Conservation (phyloP, 2,329 filamentous ascomycete genomes). For the Nannizzia gypsea region DNA sequence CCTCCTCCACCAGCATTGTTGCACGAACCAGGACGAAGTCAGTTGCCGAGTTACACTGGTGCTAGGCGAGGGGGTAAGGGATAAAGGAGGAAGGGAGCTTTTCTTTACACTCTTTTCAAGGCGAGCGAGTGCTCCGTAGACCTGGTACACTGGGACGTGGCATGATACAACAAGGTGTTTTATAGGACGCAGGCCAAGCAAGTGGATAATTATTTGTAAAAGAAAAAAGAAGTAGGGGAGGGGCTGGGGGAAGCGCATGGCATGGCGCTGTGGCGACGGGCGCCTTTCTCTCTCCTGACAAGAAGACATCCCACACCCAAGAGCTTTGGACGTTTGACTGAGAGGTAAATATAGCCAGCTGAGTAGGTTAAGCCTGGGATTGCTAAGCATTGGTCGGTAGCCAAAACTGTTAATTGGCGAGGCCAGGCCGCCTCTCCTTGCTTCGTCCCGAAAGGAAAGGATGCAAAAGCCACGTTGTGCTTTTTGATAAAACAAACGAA, state of each 20-base stretch:
- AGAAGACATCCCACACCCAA: not conserved
- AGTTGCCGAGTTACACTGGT: no score
- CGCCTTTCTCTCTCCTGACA: not conserved
- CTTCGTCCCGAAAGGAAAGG: not conserved
- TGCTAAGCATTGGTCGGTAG: not conserved
- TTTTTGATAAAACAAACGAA: not conserved
- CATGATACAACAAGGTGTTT: not conserved
- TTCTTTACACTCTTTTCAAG: not conserved
- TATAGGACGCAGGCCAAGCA: not conserved
- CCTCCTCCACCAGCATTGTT: no score
- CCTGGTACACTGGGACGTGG: not conserved
- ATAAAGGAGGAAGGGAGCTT: not conserved
- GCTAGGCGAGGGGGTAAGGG: not conserved
- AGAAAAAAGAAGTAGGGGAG: not conserved
- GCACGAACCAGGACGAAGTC: no score
- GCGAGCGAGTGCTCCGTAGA: not conserved
- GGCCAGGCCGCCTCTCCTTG: not conserved
- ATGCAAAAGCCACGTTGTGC: conserved; percentile 3
- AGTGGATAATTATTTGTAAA: not conserved
- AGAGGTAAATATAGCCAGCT: no score
- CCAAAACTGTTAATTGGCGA: not conserved
- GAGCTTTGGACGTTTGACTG: not conserved
- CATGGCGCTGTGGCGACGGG: not conserved
- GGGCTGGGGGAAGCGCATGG: not conserved
- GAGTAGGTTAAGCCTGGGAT: not conserved